These are phyloP conservation scores for Exophiala calicioides DNA, from an alignment of 2,329 filamentous ascomycete genomes.

Conservation along the genomic window DNA sequence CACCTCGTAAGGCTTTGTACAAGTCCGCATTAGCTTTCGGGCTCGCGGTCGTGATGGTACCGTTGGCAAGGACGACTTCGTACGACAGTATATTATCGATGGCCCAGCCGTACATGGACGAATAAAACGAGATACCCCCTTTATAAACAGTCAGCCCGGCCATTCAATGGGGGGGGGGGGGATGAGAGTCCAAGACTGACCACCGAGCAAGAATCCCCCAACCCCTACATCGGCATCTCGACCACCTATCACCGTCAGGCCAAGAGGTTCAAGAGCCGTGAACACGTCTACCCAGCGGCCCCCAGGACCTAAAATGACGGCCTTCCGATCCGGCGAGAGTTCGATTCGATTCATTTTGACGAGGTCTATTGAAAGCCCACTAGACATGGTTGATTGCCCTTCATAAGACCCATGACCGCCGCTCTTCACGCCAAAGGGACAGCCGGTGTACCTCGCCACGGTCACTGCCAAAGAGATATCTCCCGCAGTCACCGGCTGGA, in stretches of 20 bases:
- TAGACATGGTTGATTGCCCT: not conserved
- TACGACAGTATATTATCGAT: not conserved
- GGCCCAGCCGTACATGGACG: not conserved
- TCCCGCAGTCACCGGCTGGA: no score
- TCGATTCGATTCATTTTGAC: not conserved
- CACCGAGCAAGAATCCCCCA: slow-evolving; percentile 5
- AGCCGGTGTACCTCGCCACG: no score
- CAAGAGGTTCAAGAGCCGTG: slow-evolving; percentile 33
- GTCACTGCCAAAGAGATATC: no score
- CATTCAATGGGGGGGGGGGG: no score
- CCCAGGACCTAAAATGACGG: slow-evolving; percentile 36
- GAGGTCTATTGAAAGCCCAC: not conserved
- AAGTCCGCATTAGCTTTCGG: slow-evolving; percentile 38
- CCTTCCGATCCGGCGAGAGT: slow-evolving; percentile 26
- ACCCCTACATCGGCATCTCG: slow-evolving; percentile 3
- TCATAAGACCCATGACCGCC: not conserved
- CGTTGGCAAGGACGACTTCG: slow-evolving; percentile 39
- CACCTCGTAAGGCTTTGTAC: slow-evolving; percentile 45
- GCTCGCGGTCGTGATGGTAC: slow-evolving; percentile 38
- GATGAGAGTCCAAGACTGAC: no score
- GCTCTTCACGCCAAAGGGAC: not conserved
- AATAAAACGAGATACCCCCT: not conserved
- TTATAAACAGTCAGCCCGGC: not conserved
- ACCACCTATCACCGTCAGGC: slow-evolving; percentile 30
- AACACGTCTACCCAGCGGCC: slow-evolving; percentile 40